Conservation (phyloP, 148 eudicot species). For the Heliosperma pusillum region DNA sequence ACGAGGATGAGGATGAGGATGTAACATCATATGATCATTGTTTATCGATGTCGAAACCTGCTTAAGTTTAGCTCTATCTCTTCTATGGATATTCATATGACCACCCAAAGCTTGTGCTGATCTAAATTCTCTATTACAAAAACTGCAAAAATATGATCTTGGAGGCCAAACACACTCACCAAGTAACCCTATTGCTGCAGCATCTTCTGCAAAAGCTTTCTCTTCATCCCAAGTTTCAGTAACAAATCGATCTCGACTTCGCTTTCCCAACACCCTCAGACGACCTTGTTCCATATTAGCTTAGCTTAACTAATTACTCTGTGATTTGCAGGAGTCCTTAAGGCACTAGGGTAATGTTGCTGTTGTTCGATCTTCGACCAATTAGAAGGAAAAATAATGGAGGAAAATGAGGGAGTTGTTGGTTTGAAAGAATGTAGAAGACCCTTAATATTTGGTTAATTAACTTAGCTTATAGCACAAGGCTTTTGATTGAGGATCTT, state of each 20-base stretch:
- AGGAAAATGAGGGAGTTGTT: conserved; percentile 18
- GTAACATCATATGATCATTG: conserved; percentile 9
- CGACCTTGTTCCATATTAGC: conserved; percentile 42
- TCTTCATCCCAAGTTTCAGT: conserved; percentile 78
- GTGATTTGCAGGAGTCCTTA: too few relatives aligned
- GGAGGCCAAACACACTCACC: conserved; percentile 91
- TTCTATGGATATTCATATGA: conserved; percentile 88
- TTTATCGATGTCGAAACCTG: conserved; percentile 31
- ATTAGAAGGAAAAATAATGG: conserved; percentile 6
- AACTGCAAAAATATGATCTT: conserved; percentile 73
- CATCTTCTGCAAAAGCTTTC: conserved; percentile 77
- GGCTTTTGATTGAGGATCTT: conserved; percentile 10
- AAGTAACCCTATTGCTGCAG: conserved; percentile 45
- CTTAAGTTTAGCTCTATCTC: conserved; percentile 75
- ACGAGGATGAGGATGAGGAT: conserved; percentile 5
- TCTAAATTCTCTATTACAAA: conserved; percentile 76
- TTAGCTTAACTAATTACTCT: too few relatives aligned
- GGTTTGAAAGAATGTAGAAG: conserved; percentile 4
- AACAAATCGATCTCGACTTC: conserved; percentile 13
- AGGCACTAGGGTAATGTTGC: too few relatives aligned
- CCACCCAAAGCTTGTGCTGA: conserved; percentile 97
- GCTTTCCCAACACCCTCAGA: conserved; percentile 41
- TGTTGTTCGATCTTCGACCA: too few relatives aligned
- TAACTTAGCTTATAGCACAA: conserved; percentile 20
- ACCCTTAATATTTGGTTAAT: conserved; percentile 3